A percentile compares a stretch with the other conserved stretches of the same genome.
These are phyloP conservation scores for Dactylonectria estremocensis DNA, from an alignment of 2,329 filamentous ascomycete genomes.

Conservation along the genomic window DNA sequence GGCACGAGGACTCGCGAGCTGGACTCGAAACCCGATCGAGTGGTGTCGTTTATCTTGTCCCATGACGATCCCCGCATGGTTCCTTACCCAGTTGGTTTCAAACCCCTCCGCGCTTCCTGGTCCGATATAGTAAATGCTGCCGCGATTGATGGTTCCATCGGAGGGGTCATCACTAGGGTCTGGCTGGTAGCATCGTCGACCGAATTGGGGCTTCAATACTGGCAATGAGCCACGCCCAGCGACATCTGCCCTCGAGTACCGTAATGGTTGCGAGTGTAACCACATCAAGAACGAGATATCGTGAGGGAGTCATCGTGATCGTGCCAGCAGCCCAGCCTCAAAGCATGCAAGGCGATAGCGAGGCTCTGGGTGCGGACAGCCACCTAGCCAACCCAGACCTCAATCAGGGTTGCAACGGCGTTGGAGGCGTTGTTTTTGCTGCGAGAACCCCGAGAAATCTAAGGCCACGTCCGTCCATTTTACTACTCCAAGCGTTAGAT, in stretches of 20 bases:
- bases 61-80: slow-evolving; percentile 11
- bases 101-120: not conserved
- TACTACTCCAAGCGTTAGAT: not conserved
- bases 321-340: not conserved
- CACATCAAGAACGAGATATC: not conserved
- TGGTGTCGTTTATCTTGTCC: slow-evolving; percentile 5
- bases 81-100: not conserved
- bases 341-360: not conserved
- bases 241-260: not conserved
- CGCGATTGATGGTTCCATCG: slow-evolving; percentile 5
- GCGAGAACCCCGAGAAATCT: not conserved
- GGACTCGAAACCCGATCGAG: too few relatives aligned
- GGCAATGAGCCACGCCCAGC: not conserved
- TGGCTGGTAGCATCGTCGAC: not conserved
- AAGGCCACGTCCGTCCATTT: not conserved
- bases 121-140: not conserved
- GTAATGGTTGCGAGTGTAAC: slow-evolving; percentile 9
- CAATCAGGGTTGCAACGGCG: not conserved
- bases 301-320: not conserved
- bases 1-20: not conserved
- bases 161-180: not conserved
- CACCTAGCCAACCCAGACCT: not conserved
- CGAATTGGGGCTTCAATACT: not conserved
- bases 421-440: slow-evolving; percentile 1
- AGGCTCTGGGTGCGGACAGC: not conserved